Conservation (phyloP, 1,139 yeast species). For the Geotrichum cucujoidarum region DNA sequence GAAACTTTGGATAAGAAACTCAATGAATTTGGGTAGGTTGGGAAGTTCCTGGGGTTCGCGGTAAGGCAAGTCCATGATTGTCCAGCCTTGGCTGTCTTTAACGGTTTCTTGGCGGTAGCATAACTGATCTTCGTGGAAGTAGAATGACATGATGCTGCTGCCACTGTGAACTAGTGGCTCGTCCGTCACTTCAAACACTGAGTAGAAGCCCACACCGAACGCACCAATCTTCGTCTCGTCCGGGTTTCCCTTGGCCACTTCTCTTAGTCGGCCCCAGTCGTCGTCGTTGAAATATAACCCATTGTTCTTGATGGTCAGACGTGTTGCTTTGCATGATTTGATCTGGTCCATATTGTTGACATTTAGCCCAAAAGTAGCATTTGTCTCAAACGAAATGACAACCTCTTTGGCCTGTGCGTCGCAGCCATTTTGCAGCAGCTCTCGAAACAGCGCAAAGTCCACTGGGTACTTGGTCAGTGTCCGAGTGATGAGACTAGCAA, state of each 20-base stretch:
- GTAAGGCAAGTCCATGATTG: conserved; percentile 40
- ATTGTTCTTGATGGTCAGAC: conserved; percentile 36
- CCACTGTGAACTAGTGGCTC: conserved; percentile 43
- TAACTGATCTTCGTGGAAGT: conserved; percentile 40
- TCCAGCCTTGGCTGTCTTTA: conserved; percentile 32
- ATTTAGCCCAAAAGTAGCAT: conserved; percentile 16
- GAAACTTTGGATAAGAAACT: conserved; percentile 40
- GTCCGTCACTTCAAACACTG: conserved; percentile 95
- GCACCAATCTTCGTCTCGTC: conserved; percentile 99
- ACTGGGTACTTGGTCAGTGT: conserved; percentile 42
- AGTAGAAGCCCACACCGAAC: conserved; percentile 99
- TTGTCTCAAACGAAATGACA: conserved; percentile 31
- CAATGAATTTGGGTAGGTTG: conserved; percentile 35
- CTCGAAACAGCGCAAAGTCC: conserved; percentile 40
- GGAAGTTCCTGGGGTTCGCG: conserved; percentile 32
- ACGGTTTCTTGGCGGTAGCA: conserved; percentile 32
- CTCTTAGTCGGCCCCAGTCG: conserved; percentile 41
- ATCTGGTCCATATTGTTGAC: conserved; percentile 25
- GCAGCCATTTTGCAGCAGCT: conserved; percentile 41
- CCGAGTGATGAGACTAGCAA: conserved; percentile 35
- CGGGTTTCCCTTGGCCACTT: conserved; percentile 48
- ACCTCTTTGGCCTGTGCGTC: conserved; percentile 41
- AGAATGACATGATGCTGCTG: conserved; percentile 37
- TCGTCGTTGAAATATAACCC: conserved; percentile 37
- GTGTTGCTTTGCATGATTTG: conserved; percentile 29